Evolutionary conservation across 2,329 filamentous ascomycete genomes (phyloP).

Genomic region (Xylariaceae sp.): DNA sequence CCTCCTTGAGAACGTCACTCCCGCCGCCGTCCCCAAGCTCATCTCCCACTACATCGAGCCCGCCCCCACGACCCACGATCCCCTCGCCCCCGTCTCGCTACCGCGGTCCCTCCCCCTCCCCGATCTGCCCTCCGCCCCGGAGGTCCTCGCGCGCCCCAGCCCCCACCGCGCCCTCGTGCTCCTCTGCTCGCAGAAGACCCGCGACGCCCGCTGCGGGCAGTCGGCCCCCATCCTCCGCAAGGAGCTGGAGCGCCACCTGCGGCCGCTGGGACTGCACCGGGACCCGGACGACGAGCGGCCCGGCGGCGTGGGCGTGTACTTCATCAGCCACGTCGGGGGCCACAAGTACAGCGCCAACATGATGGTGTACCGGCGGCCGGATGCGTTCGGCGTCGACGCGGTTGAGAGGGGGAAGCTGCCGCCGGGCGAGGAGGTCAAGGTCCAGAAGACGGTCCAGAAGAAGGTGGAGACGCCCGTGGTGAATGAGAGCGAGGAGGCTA

Average conservation of each 20-base stretch:
- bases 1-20: slow-evolving; percentile 78
- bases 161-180: slow-evolving; percentile 85
- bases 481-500: slow-evolving; percentile 28
- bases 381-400: slow-evolving; percentile 51
- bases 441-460: slow-evolving; percentile 19
- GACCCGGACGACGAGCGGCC: slow-evolving; percentile 85
- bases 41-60: slow-evolving; percentile 66
- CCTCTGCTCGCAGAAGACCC: slow-evolving; percentile 90
- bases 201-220: slow-evolving; percentile 91
- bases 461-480: slow-evolving; percentile 5
- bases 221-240: slow-evolving; percentile 83
- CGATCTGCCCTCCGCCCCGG: slow-evolving; percentile 11
- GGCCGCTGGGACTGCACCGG: slow-evolving; percentile 77
- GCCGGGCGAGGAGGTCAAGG: slow-evolving; percentile 33
- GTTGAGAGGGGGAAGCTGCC: slow-evolving; percentile 34
- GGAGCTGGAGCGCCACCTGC: slow-evolving; percentile 85
- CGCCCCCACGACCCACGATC: slow-evolving; percentile 69
- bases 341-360: slow-evolving; percentile 97
- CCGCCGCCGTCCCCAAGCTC: slow-evolving; percentile 65
- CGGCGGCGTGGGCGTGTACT: slow-evolving; percentile 92
- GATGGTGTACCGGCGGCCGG: slow-evolving; percentile 74
- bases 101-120: slow-evolving; percentile 29
- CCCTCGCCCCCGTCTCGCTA: slow-evolving; percentile 43
- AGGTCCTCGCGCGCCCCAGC: slow-evolving; percentile 53
- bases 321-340: slow-evolving; percentile 92